phyloP scores from a whole-genome alignment of 345 rosid genomes.

The Iberis pinnata region DNA sequence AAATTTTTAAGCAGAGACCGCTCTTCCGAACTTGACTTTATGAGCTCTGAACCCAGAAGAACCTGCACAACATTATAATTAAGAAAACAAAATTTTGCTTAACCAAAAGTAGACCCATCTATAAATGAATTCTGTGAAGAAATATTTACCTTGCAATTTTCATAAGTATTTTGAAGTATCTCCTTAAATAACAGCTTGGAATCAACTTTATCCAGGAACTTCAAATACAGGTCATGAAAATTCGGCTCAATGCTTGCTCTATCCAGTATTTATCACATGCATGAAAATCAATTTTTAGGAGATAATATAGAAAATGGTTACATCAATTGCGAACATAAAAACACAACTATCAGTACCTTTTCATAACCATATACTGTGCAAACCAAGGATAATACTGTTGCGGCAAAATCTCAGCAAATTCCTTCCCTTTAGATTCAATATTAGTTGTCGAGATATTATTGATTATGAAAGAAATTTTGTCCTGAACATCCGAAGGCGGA shows the following conservation, averaged over 20 bases:
- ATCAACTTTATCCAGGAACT: conserved; percentile 82
- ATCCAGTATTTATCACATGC: conserved; percentile 14
- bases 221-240: conserved; percentile 92
- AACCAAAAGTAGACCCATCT: background rate
- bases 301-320: background rate
- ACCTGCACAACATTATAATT: conserved; percentile 44
- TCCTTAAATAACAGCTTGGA: conserved; percentile 74
- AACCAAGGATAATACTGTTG: conserved; percentile 92
- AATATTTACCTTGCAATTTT: conserved; percentile 82
- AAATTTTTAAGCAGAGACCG: conserved; percentile 89
- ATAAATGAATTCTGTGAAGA: background rate
- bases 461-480: conserved; percentile 82
- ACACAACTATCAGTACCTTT: conserved; percentile 41
- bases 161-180: conserved; percentile 84
- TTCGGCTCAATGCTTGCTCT: conserved; percentile 98
- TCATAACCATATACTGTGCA: conserved; percentile 98
- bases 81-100: background rate
- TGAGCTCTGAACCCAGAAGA: conserved; percentile 92
- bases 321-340: background rate
- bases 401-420: conserved; percentile 68
- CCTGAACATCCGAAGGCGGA: conserved; percentile 75
- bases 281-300: conserved; percentile 2
- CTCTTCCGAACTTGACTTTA: conserved; percentile 95
- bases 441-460: conserved; percentile 78
- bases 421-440: conserved; percentile 76